phyloP scores from a whole-genome alignment of 371 early-diverging fungal species.

The Funneliformis caledonium region DNA sequence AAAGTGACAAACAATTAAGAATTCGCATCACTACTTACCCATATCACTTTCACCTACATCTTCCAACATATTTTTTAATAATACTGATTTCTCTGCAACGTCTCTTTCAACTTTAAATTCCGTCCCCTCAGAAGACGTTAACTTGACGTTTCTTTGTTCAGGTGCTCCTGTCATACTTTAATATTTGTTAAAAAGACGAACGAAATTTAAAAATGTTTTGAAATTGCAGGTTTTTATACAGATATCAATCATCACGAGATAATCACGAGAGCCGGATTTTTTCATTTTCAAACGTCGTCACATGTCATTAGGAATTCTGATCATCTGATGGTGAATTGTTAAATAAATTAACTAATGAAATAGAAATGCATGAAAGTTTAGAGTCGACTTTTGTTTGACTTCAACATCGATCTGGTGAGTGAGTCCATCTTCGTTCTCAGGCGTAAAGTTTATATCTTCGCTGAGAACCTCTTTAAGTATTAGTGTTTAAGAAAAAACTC shows the following conservation, averaged over 20 bases:
- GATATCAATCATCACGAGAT: no score
- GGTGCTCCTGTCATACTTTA: not conserved
- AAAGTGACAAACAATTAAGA: not conserved
- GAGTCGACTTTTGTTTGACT: constrained; percentile 34
- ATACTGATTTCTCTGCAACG: constrained; percentile 74
- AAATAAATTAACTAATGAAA: not conserved
- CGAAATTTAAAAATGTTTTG: no score
- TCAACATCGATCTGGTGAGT: constrained; percentile 31
- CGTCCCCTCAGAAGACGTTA: constrained; percentile 71
- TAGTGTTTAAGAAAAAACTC: constrained; percentile 6
- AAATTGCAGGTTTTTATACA: no score
- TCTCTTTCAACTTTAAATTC: constrained; percentile 75
- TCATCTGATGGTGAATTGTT: no score
- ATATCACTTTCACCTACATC: constrained; percentile 70
- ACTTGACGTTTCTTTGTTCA: constrained; percentile 45
- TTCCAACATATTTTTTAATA: constrained; percentile 85
- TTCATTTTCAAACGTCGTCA: not conserved
- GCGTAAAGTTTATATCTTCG: constrained; percentile 13
- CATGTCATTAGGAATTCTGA: not conserved
- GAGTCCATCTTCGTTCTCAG: constrained; percentile 32
- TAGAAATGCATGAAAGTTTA: not conserved
- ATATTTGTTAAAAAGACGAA: not conserved
- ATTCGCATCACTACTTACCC: constrained; percentile 41
- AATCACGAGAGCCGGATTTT: no score
- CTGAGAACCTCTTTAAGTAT: constrained; percentile 9